phyloP scores from a whole-genome alignment of 371 early-diverging fungal species.

The Nematocida ausubeli region DNA sequence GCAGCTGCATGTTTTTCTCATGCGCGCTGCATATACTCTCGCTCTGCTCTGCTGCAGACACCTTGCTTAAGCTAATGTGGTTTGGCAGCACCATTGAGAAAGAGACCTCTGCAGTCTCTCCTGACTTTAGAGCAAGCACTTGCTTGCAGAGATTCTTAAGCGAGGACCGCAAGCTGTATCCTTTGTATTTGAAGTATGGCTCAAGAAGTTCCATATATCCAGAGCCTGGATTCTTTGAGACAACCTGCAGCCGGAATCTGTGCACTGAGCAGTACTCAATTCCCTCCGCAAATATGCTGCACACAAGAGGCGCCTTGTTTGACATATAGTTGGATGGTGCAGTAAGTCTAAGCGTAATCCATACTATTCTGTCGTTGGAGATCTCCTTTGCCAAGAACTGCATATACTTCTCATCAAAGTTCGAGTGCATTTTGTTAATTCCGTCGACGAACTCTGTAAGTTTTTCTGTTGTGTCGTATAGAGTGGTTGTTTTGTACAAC shows the following conservation, averaged over 20 bases:
- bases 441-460: slow-evolving; percentile 1
- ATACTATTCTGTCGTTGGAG: background rate
- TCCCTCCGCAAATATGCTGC: slow-evolving; percentile 29
- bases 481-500: background rate
- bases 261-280: background rate
- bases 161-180: slow-evolving; percentile 5
- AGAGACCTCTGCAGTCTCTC: background rate
- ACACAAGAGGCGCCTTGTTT: slow-evolving; percentile 20
- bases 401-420: background rate
- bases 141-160: background rate
- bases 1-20: background rate
- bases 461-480: slow-evolving; percentile 12
- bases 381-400: slow-evolving; percentile 1
- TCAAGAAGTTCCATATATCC: background rate
- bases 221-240: background rate
- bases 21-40: background rate
- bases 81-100: background rate
- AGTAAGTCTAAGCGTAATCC: background rate
- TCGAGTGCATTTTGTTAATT: background rate
- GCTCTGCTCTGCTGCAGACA: background rate
- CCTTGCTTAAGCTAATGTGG: background rate
- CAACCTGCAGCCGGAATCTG: slow-evolving; percentile 22
- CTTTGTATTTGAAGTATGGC: slow-evolving; percentile 12
- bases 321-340: background rate
- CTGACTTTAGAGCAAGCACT: background rate